Percentiles rank a stretch among this genome's conserved stretches.
Evolutionary conservation across 2,329 filamentous ascomycete species (phyloP).

Genomic region (Monilinia laxa): DNA sequence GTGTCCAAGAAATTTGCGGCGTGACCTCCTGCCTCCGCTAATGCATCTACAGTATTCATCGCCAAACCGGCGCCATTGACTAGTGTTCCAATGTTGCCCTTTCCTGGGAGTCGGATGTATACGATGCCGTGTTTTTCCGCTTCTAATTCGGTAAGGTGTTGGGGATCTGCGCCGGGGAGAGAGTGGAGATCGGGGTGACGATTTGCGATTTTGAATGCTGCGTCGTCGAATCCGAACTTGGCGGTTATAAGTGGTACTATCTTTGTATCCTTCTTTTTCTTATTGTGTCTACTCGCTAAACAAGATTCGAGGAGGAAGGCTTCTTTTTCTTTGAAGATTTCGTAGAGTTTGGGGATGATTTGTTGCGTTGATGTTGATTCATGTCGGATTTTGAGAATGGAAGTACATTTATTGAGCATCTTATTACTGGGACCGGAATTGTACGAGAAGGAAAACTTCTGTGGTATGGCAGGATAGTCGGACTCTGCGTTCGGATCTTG

Average conservation of each 20-base stretch:
- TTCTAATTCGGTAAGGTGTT: slow-evolving; percentile 58
- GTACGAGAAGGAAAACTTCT: slow-evolving; percentile 64
- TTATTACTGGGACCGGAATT: slow-evolving; percentile 47
- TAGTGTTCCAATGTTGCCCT: slow-evolving; percentile 72
- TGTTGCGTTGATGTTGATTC: slow-evolving; percentile 39
- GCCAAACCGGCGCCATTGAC: slow-evolving; percentile 88
- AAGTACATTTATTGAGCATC: slow-evolving; percentile 45
- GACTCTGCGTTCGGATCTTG: slow-evolving; percentile 48
- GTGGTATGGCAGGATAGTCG: slow-evolving; percentile 46
- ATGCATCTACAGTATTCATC: slow-evolving; percentile 86
- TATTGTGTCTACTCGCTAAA: slow-evolving; percentile 39
- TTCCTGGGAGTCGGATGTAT: slow-evolving; percentile 62
- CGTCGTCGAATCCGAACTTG: slow-evolving; percentile 67
- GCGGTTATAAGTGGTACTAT: slow-evolving; percentile 49
- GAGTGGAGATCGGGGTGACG: slow-evolving; percentile 61
- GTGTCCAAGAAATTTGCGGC: slow-evolving; percentile 88
- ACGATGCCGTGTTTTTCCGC: slow-evolving; percentile 73
- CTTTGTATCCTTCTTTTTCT: too few species aligned
- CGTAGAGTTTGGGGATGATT: slow-evolving; percentile 52
- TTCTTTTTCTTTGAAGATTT: slow-evolving; percentile 63
- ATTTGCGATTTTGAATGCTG: slow-evolving; percentile 61
- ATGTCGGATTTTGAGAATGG: slow-evolving; percentile 45
- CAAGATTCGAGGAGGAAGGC: slow-evolving; percentile 60
- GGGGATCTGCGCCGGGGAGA: slow-evolving; percentile 51
- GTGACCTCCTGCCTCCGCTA: slow-evolving; percentile 63